Conservation (phyloP, 208 protist genomes). For the Crithidia brevicula region DNA sequence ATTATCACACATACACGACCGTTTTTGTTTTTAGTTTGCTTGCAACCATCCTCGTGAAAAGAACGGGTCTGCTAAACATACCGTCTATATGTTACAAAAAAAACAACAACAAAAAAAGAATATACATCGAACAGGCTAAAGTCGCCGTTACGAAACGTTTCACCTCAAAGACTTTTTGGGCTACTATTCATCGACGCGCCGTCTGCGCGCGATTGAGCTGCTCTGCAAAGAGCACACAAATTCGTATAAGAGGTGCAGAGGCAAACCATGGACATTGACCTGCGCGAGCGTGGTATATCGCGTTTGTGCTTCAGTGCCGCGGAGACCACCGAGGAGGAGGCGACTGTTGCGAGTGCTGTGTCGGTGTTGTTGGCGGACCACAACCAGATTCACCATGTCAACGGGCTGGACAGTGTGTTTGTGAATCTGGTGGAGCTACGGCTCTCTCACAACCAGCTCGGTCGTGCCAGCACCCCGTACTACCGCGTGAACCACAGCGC, state of each 20-base stretch:
- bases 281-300: conserved; percentile 60
- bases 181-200: too few species aligned
- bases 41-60: too few species aligned
- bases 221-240: too few species aligned
- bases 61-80: too few species aligned
- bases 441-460: conserved; percentile 73
- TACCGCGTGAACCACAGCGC: conserved; percentile 18
- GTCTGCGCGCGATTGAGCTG: too few species aligned
- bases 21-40: too few species aligned
- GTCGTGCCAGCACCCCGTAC: conserved; percentile 34
- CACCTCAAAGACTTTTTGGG: too few species aligned
- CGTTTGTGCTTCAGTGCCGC: conserved; percentile 68
- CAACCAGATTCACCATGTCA: conserved; percentile 64
- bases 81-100: too few species aligned
- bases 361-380: conserved; percentile 41
- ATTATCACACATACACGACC: too few species aligned
- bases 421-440: conserved; percentile 56
- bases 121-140: too few species aligned
- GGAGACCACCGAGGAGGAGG: conserved; percentile 52
- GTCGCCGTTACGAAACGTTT: too few species aligned
- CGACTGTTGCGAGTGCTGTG: conserved; percentile 50
- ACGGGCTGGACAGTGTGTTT: conserved; percentile 66
- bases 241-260: background rate
- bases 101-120: too few species aligned
- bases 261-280: conserved; percentile 81